A percentile compares a stretch with the other conserved stretches of the same genome.
phyloP scores from a whole-genome alignment of 352 stramenopile species.

The Thraustochytrium sp. region DNA sequence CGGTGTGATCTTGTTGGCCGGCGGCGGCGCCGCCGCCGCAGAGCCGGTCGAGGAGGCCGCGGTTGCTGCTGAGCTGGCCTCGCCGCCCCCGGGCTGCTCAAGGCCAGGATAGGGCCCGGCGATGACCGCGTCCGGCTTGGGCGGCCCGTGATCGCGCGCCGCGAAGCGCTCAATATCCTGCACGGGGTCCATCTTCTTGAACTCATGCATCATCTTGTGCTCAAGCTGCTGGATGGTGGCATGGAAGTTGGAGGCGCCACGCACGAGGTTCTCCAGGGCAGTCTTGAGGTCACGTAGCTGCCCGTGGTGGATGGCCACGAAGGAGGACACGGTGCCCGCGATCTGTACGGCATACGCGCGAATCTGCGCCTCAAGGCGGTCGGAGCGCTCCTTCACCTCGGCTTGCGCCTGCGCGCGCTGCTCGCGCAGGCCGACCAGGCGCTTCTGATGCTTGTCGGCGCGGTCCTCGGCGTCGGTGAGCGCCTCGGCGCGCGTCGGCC shows the following conservation, averaged over 20 bases:
- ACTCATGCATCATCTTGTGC: slow-evolving; percentile 11
- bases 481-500: not conserved
- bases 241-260: not conserved
- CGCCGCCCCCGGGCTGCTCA: not conserved
- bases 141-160: not conserved
- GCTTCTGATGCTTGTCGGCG: not conserved
- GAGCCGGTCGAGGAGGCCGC: no score
- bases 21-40: no score
- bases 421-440: not conserved
- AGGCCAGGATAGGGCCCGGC: not conserved
- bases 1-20: no score
- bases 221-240: slow-evolving; percentile 10
- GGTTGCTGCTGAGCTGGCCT: no score
- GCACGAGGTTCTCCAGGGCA: slow-evolving; percentile 7
- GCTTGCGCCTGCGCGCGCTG: not conserved
- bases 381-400: not conserved
- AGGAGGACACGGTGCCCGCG: slow-evolving; percentile 21
- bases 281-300: not conserved
- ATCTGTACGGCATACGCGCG: slow-evolving; percentile 34
- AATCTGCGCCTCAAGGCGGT: slow-evolving; percentile 15
- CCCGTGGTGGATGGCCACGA: not conserved
- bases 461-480: slow-evolving; percentile 19
- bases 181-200: not conserved
- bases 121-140: not conserved
- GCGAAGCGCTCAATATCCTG: not conserved